Base-by-base conservation (phyloP, 345 rosid genomes). In the Nephelium lappaceum region DNA sequence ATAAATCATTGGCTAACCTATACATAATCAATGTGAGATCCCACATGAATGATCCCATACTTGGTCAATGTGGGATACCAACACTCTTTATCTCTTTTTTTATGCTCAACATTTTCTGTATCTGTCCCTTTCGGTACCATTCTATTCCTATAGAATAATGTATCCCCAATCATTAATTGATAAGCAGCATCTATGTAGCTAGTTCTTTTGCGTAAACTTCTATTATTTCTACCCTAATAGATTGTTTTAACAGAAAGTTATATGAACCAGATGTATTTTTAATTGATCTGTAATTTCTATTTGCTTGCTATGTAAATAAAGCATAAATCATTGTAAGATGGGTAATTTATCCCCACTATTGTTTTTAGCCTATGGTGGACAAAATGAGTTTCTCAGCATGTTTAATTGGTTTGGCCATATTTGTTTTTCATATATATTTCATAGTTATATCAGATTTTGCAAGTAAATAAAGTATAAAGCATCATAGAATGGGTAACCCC, bases 391-490 rank as follows among this genome's bases (percentile, higher is more conserved):
- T 23, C 23, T 62, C n/a, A 21, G 65, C 36, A 36, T 8, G 31
- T 39, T 62, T 36, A 8, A 8, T 51, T 38, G 51, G 41, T 38
- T 72, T 73, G 14, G 43, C 67, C 11, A 42, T 47, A 27, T 41
- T 19, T 18, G 38, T 62, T 72, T 27, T 25, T 11, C 18, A 3
- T 60, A 11, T 36, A 76, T 42, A 24, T 70, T 14, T 73, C 42
- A 41, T 39, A 74, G 16, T 69, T 81, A 51, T 82, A 53, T 73
- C 82, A 93, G 99, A 86, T 94, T 83, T 39, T 94, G 81, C 94
- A 89, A 57, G 62, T 57, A 57, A 49, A 43, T 45, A 36, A 23
- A 75, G 61, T 31, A 62, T 43, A 11, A n/a, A 3, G 21, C 21
- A 5, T 12, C n/a, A 11, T 75, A 12, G 4, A 4, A 43, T 61